A percentile compares a stretch with the other conserved stretches of the same genome.
phyloP scores from a whole-genome alignment of 2,329 filamentous ascomycete species.

The Lithohypha guttulata region DNA sequence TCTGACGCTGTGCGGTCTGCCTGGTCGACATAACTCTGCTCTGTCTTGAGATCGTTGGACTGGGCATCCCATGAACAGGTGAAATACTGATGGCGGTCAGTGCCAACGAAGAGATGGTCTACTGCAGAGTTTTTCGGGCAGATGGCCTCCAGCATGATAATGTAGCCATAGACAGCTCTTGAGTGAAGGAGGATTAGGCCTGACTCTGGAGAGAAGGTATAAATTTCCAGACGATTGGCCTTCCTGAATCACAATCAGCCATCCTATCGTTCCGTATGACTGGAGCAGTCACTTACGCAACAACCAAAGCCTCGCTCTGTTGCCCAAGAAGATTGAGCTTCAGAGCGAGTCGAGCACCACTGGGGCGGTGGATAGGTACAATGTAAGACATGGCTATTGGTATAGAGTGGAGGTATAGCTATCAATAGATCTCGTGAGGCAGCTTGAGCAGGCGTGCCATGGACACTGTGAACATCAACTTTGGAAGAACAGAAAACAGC shows the following conservation, averaged over 20 bases:
- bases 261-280: neutral
- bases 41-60: conserved; percentile 41
- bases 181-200: conserved; percentile 56
- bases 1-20: conserved; percentile 55
- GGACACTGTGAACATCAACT: neutral
- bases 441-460: conserved; percentile 3
- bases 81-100: conserved; percentile 82
- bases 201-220: conserved; percentile 51
- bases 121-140: conserved; percentile 61
- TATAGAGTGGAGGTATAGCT: neutral
- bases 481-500: neutral
- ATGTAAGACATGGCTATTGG: conserved; percentile 69
- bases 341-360: conserved; percentile 80
- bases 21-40: conserved; percentile 50
- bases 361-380: conserved; percentile 83
- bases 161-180: conserved; percentile 69
- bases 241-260: conserved; percentile 44
- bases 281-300: conserved; percentile 56
- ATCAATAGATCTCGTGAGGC: conserved; percentile 10
- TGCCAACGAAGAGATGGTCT: conserved; percentile 86
- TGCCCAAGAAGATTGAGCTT: conserved; percentile 64
- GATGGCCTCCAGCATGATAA: conserved; percentile 74
- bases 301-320: conserved; percentile 69
- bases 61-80: conserved; percentile 70
- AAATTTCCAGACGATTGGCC: conserved; percentile 77